Evolutionary conservation across 2,329 filamentous ascomycete genomes (phyloP), one percentile per base, ranked within the genome.

Genomic region (Aspergillus sp.): DNA sequence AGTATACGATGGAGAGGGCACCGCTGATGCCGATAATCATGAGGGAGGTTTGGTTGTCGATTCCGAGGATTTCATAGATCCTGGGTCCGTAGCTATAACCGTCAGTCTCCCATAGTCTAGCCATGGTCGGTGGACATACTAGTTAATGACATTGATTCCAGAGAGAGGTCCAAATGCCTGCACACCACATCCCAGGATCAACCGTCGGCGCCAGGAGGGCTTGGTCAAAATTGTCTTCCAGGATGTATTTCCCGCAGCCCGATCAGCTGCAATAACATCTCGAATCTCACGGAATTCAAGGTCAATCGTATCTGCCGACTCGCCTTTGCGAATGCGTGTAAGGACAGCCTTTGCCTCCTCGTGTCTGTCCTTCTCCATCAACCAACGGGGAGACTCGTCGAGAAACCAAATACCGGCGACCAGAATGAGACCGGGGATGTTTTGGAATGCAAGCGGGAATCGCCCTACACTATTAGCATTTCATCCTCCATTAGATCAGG

Each of bases 1-100:
- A 79, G 73, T 78, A 82, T 21, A 80, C 66, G 31, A 78, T 78
- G 0, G 79, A 78, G 7, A 83, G 71, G 1, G 79, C 78, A 23
- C 80, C 80, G 63, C 75, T 80, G 60, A 83, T 77, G 3, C 80
- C 81, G 59, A 81, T 78, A 48, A 83, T 80, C 71, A 82, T 76
- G 4, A 83, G 73, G 0, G 79, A 79, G 1, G 73, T 78, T 12
- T 39, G 40, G 31, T 56, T 56, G 43, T 56, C 54, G 27, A 56
- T 56, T 19, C 47, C 46, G 5, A 56, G 41, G 39, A 56, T 56
- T 4, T 37, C 40, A 19, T 56, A 56, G 41, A 56, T 56, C 6
- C 54, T 40, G 7, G 54, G 54, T 12, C 54, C 54, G 27, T 56
- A 56, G 54, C 53, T 56, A 6, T 3, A n/a, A 2, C 11, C 11